Evolutionary conservation across 106 monocot species (phyloP), one percentile per base, ranked within the genome.

Genomic region (Chionographis japonica): DNA sequence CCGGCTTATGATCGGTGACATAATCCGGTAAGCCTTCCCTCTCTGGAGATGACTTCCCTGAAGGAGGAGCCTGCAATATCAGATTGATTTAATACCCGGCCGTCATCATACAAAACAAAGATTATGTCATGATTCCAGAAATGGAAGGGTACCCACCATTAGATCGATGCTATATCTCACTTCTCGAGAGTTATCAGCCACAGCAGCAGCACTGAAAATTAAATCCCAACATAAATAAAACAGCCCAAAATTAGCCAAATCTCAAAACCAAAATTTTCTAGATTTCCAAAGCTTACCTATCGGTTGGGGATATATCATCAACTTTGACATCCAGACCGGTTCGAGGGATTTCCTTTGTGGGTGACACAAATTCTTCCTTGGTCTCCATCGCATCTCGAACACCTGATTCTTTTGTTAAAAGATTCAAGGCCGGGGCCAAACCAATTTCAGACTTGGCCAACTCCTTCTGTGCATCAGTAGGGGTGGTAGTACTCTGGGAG

Each of bases 101-200:
- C 5, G 0, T 46, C 46, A 46, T 10, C 2, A 5, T 6, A 46
- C 46, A 46, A 46, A 46, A 46, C 0, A 46, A 6, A 46, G 5
- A 65, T 65, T 37, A 68, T 46, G 8, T 46, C 5, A 5, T 6
- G 46, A 46, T 46, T 6, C 9, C 5, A 6, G 9, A 46, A 46
- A 46, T 6, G 9, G 9, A 46, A 46, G 40, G 19, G 63, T 63
- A 65, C 84, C 35, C 72, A 98, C 97, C 97, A 98, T 92, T 37
- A 90, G 80, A 86, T 98, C 97, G 61, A 98, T 81, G 56, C 78
- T 83, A 60, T 92, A 90, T 53, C 85, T 93, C 68, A 79, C 84
- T 37, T 82, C 77, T 41, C 69, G 63, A 6, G 72, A 70, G 54
- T 17, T 77, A 43, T 87, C 89, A 66, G 66, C 69, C 9, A 27